Base-by-base conservation (phyloP, 2,329 filamentous ascomycete species). In the Penicillium italicum region DNA sequence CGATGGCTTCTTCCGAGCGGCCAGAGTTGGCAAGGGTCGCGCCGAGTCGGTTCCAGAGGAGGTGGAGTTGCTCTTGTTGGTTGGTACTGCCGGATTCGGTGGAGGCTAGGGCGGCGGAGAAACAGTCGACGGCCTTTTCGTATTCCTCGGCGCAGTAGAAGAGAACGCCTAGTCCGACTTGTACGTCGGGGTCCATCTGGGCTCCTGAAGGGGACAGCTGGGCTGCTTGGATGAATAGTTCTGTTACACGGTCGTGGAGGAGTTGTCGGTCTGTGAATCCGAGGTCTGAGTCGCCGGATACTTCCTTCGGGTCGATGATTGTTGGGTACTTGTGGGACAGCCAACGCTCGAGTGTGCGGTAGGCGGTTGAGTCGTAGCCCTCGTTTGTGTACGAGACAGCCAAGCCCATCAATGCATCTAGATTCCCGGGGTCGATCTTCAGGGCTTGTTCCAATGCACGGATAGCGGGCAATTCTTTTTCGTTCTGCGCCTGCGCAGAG, bases 121-220 rank as follows among this genome's bases (percentile, higher is more conserved):
- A 99, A 80, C 95, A 99, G 79, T 99, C 94, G 36, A 99, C 93
- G 0, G 94, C 94, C 78, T 99, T 99, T 72, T 94, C 90, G 78
- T 97, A 97, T 71, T 97, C 93, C 75, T 99, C 94, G 30, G 90
- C 91, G 49, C 93, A 94, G 76, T 99, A 99, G 79, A 99, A 97
- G 16, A 99, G 83, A 5, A 99, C 94, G 34, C 95, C 95, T 1
- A 99, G 82, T 1, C 94, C 94, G 56, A 99, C 94, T 76, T 99
- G 95, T 8, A 99, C 94, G 71, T 99, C 94, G 0, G 94, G 94
- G 69, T 99, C 95, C 89, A 99, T 97, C 68, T 94, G 90, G 68
- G 91, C 90, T 58, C 93, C 94, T 46, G 90, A 87, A 0, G 94
- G 94, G 30, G 90, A 94, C 46, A 97, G 84, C 67, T 96, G 92